Evolutionary conservation across 371 early-diverging fungal species (phyloP), one percentile per base, ranked within the genome.

Genomic region (Rhizopus sp.): DNA sequence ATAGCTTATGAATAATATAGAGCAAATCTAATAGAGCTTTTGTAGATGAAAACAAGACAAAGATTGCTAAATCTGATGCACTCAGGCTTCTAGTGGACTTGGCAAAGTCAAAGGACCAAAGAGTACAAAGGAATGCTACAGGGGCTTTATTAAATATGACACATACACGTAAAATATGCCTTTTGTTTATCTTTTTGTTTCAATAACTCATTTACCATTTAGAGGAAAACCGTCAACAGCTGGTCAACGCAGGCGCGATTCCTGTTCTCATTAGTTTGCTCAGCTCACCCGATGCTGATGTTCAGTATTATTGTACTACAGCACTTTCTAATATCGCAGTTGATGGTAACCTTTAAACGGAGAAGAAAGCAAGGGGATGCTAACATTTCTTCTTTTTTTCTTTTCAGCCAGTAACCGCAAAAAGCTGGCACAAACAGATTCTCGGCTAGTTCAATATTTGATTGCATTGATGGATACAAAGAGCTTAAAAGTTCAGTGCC

Each of bases 81-180:
- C 75, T 95, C 35, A 71, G 86, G 3, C 83, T 92, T 30, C 65
- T 96, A 52, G 87, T 87, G 34, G 79, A 88, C 33, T 77, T 94
- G 57, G 94, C 94, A 7, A 80, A 84, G 50, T 93, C 94, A 16
- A 84, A 86, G 49, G 95, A 96, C 47, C 81, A 92, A 70, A 80
- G 95, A 9, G 95, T 96, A 1, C 93, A 91, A 77, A 81, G 95
- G 30, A 96, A 96, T 68, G 94, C 96, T 0, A 90, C 93, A 1
- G 96, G 96, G 12, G 96, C 96, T 12, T 79, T 96, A 44, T 77
- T 96, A 40, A 96, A 96, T 65, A 93, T 96, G 93, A 96, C 96
- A 23, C 95, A 96, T 72, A 87, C 91, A 15, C 80, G 84, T 81
- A 78, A 53, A 44, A 30, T 4, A 16, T 38, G 12, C 32, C 23